phyloP scores from a whole-genome alignment of 306 rosid genomes.

The Cucumis hystrix region DNA sequence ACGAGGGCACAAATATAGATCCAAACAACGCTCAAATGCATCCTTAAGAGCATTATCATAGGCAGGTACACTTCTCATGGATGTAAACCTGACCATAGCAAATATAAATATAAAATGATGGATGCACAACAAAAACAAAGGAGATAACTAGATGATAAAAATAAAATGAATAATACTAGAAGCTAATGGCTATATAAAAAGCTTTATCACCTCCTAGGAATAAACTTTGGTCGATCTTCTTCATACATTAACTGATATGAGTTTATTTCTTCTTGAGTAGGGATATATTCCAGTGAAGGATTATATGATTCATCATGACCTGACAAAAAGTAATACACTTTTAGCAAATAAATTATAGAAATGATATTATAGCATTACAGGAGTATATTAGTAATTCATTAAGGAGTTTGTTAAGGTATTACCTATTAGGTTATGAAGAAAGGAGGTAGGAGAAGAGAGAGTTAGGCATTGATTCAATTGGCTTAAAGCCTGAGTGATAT shows the following conservation, averaged over 20 bases:
- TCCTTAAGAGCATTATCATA: constrained; percentile 74
- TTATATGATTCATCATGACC: constrained; percentile 93
- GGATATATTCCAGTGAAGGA: constrained; percentile 88
- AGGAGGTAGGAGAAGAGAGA: no score
- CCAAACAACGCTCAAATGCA: constrained; percentile 74
- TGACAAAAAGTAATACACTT: constrained; percentile 15
- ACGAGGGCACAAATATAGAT: constrained; percentile 85
- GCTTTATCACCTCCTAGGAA: constrained; percentile 55
- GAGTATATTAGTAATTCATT: no score
- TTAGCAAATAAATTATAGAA: not conserved
- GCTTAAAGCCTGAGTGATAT: no score
- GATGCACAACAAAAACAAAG: not conserved
- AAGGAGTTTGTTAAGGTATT: no score
- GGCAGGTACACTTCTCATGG: constrained; percentile 82
- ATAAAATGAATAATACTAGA: not conserved
- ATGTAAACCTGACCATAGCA: constrained; percentile 41
- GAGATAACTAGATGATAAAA: not conserved
- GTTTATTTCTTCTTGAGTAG: constrained; percentile 84
- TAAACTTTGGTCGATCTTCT: constrained; percentile 88
- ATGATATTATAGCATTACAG: no score
- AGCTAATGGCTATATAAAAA: not conserved
- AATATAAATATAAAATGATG: not conserved
- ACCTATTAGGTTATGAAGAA: no score
- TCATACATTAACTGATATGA: constrained; percentile 70
- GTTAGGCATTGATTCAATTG: no score